Evolutionary conservation across 139 green algal genomes (phyloP).

Genomic region (Chlorella vulgaris): DNA sequence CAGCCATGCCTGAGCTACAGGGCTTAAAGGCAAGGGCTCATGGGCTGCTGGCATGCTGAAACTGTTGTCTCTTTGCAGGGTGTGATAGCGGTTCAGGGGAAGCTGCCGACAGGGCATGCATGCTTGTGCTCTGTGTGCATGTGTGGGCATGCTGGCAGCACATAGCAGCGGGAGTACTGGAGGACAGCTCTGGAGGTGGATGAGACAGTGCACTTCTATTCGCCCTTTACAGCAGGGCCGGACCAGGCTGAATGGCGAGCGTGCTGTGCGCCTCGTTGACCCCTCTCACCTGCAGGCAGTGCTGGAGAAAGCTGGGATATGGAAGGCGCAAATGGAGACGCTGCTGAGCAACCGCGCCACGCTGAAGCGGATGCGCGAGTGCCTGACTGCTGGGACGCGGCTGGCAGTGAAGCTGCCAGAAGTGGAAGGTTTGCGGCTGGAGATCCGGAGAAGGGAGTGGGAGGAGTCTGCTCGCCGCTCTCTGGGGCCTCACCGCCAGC

Average conservation of each 20-base stretch:
- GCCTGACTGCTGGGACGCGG: slow-evolving; percentile 45
- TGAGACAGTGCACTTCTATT: too few species aligned
- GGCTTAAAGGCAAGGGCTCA: slow-evolving; percentile 3
- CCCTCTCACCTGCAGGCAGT: background rate
- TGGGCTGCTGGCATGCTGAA: too few species aligned
- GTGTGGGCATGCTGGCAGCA: too few species aligned
- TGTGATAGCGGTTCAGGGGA: background rate
- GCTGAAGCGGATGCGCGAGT: slow-evolving; percentile 46
- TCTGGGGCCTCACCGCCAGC: background rate
- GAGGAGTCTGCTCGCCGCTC: slow-evolving; percentile 52
- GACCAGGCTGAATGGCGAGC: too few species aligned
- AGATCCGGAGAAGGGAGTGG: slow-evolving; percentile 58
- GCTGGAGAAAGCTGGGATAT: slow-evolving; percentile 44
- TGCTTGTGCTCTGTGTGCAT: too few species aligned
- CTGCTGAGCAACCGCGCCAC: slow-evolving; percentile 27
- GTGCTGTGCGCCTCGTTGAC: background rate
- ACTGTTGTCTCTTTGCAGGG: background rate
- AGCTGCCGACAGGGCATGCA: too few species aligned
- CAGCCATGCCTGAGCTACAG: slow-evolving; percentile 47
- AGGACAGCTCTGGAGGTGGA: too few species aligned
- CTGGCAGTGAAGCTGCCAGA: slow-evolving; percentile 53
- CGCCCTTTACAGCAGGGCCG: too few species aligned
- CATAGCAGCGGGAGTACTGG: too few species aligned
- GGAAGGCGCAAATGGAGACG: slow-evolving; percentile 24
- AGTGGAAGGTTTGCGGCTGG: slow-evolving; percentile 44